A percentile compares a stretch with the other conserved stretches of the same genome.
These are phyloP conservation scores for Erysimum pusillum DNA, from an alignment of 441 rosid genomes.

Conservation along the genomic window DNA sequence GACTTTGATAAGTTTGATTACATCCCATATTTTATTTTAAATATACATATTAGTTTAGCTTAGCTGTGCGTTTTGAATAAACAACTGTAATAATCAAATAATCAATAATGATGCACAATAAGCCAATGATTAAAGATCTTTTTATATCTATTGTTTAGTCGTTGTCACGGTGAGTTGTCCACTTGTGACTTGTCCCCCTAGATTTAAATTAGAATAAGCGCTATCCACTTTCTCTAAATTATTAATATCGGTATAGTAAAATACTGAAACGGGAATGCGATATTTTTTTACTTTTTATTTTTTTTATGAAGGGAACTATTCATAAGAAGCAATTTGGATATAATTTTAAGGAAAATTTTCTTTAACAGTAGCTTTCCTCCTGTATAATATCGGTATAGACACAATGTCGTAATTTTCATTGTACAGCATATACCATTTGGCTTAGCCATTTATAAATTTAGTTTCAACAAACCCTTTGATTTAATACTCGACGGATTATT, in stretches of 20 bases:
- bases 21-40: background rate
- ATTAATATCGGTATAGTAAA: background rate
- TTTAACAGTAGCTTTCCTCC: background rate
- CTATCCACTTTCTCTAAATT: conserved; percentile 30
- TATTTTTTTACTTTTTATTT: too few species aligned
- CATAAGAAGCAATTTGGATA: background rate
- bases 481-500: conserved; percentile 21
- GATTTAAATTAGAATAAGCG: conserved; percentile 11
- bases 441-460: background rate
- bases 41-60: conserved; percentile 34
- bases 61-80: conserved; percentile 37
- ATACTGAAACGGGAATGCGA: background rate
- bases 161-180: too few species aligned
- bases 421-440: conserved; percentile 32
- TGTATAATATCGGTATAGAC: background rate
- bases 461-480: background rate
- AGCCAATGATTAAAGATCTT: conserved; percentile 43
- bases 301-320: too few species aligned
- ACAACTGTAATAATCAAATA: background rate
- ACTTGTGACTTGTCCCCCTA: conserved; percentile 46
- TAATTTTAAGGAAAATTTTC: background rate
- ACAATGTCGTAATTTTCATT: conserved; percentile 25
- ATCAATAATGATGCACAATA: conserved; percentile 34
- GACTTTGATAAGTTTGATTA: background rate
- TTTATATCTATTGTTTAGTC: conserved; percentile 37